Evolutionary conservation across 257 asterid genomes (phyloP).

Genomic region (Capsicum chinense): DNA sequence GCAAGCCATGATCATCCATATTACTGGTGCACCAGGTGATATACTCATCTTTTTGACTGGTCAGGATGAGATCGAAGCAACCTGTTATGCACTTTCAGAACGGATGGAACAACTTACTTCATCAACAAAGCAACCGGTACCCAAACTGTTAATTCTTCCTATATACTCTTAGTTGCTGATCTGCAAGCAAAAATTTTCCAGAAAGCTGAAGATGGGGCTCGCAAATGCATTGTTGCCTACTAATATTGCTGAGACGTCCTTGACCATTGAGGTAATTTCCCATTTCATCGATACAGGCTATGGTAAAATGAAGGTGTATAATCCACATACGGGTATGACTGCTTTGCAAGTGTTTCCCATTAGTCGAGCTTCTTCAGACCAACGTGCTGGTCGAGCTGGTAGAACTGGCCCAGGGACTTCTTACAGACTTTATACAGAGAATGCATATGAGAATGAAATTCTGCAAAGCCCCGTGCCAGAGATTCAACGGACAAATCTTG

Average conservation of each 20-base stretch:
- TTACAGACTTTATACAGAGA: constrained; percentile 68
- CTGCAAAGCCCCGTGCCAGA: constrained; percentile 89
- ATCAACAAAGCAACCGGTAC: constrained; percentile 66
- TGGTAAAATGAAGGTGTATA: constrained; percentile 87
- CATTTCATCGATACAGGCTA: constrained; percentile 92
- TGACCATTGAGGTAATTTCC: constrained; percentile 89
- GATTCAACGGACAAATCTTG: constrained; percentile 91
- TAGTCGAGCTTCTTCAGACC: constrained; percentile 94
- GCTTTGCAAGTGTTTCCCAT: constrained; percentile 95
- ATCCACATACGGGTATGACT: constrained; percentile 98
- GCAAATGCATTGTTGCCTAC: constrained; percentile 93
- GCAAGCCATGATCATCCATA: constrained; percentile 91
- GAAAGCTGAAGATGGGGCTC: constrained; percentile 90
- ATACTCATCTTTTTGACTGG: constrained; percentile 97
- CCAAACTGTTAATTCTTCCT: constrained; percentile 86
- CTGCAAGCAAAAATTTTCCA: constrained; percentile 88
- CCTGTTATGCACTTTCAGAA: constrained; percentile 84
- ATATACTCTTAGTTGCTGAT: constrained; percentile 93
- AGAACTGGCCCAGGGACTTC: constrained; percentile 53
- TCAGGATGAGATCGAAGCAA: constrained; percentile 97
- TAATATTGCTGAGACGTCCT: constrained; percentile 91
- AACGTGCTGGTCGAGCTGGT: constrained; percentile 97
- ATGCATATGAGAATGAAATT: constrained; percentile 86
- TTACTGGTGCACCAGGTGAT: constrained; percentile 89
- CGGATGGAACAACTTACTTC: constrained; percentile 80